These are phyloP conservation scores for Scorias spongiosa DNA, from an alignment of 2,329 filamentous ascomycete genomes.

Conservation along the genomic window DNA sequence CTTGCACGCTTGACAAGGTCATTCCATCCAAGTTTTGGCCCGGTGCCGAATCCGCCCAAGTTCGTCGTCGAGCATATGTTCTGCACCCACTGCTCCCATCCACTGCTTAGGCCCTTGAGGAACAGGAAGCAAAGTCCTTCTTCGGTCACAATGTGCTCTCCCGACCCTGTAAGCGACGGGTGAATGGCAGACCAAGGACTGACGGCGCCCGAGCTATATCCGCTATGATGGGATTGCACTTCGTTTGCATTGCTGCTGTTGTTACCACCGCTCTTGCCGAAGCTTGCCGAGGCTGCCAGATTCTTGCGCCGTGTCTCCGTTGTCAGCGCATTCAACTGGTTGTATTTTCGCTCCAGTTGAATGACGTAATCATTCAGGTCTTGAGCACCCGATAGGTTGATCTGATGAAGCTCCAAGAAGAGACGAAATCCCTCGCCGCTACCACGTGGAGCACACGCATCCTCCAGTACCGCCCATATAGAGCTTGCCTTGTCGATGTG, in stretches of 20 bases:
- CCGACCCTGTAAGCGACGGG: neutral
- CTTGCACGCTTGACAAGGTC: slow-evolving; percentile 13
- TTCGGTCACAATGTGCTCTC: slow-evolving; percentile 10
- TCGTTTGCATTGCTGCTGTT: neutral
- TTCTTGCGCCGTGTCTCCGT: slow-evolving; percentile 1
- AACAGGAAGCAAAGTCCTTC: slow-evolving; percentile 18
- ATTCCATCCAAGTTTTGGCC: slow-evolving; percentile 13
- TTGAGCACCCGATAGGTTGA: slow-evolving; percentile 10
- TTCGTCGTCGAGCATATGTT: slow-evolving; percentile 16
- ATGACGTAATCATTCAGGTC: slow-evolving; percentile 14
- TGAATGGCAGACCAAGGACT: slow-evolving; percentile 1
- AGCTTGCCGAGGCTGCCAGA: neutral
- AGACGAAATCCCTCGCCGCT: slow-evolving; percentile 13
- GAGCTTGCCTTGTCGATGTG: slow-evolving; percentile 9
- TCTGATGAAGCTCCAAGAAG: slow-evolving; percentile 11
- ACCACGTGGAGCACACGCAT: slow-evolving; percentile 16
- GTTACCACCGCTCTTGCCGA: neutral
- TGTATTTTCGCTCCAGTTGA: slow-evolving; percentile 12
- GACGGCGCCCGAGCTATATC: neutral
- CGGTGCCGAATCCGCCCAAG: slow-evolving; percentile 18
- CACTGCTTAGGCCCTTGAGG: slow-evolving; percentile 12
- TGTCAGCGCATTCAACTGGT: slow-evolving; percentile 13
- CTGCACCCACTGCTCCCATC: slow-evolving; percentile 11
- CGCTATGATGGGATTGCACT: neutral
- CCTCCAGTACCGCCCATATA: slow-evolving; percentile 15